Conservation (phyloP, 805 yeast species). For the Hanseniaspora jakobsenii region DNA sequence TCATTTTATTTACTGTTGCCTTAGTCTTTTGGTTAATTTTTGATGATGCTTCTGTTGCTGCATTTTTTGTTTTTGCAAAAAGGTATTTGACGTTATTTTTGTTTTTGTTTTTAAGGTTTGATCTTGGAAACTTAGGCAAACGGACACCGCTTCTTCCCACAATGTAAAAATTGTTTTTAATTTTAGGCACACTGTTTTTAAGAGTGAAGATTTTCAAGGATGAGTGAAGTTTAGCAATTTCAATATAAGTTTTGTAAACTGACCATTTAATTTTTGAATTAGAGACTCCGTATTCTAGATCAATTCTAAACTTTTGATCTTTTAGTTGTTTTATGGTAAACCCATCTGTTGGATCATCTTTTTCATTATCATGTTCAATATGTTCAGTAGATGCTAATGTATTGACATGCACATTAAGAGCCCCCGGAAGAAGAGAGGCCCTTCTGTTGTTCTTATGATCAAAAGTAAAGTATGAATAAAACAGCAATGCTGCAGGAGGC, state of each 20-base stretch:
- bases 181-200: constrained; percentile 28
- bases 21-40: constrained; percentile 9
- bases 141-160: constrained; percentile 23
- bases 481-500: constrained; percentile 59
- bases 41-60: constrained; percentile 12
- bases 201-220: constrained; percentile 45
- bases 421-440: constrained; percentile 69
- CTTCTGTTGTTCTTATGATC: constrained; percentile 69
- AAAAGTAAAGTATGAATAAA: constrained; percentile 60
- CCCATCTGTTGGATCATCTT: background rate
- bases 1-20: background rate
- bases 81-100: constrained; percentile 7
- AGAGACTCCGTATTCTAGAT: constrained; percentile 84
- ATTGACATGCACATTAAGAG: constrained; percentile 51
- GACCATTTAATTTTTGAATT: constrained; percentile 68
- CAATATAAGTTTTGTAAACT: constrained; percentile 58
- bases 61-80: constrained; percentile 10
- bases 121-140: constrained; percentile 24
- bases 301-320: constrained; percentile 42
- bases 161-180: constrained; percentile 23
- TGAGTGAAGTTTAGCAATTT: constrained; percentile 59
- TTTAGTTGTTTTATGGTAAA: constrained; percentile 9
- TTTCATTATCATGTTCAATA: constrained; percentile 30
- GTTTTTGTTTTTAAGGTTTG: constrained; percentile 6
- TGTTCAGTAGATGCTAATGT: constrained; percentile 36